Evolutionary conservation across 768 basidiomycete genomes (phyloP), one percentile per base, ranked within the genome.

Genomic region (Boletales sp.): DNA sequence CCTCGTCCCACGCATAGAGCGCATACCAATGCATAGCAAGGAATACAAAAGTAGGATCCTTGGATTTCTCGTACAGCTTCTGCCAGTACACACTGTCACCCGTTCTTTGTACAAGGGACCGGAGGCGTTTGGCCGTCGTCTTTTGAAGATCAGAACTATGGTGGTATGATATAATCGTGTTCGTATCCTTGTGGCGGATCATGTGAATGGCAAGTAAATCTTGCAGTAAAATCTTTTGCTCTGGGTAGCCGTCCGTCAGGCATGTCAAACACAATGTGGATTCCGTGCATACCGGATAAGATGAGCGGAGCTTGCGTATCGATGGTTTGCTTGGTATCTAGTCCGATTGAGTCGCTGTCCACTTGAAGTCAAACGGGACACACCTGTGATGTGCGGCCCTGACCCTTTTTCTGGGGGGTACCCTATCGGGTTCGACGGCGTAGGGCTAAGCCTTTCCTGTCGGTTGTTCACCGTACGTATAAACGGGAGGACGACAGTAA

Each of bases 1-100:
- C 66, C 60, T 84, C 79, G 43, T 83, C 82, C 80, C 82, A 83
- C 0, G 80, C 74, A 57, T 83, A 83, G 25, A 82, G 56, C 1
- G 79, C 74, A 49, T 81, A 81, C 82, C 82, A 83, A 19, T 83
- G 61, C 8, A 77, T 63, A 41, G 75, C 69, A 19, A 71, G 61
- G 17, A 70, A 63, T 10, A 70, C 45, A 17, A 71, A 61, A 0
- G 68, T 70, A 2, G 69, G 66, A 42, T 72, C 70, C 40, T 44
- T 58, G 0, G 69, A 63, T 45, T 56, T 57, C 0, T 12, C 35
- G 13, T 70, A 70, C 36, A 72, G 56, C 33, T 72, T 67, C 5
- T 51, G 54, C 70, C 70, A 72, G 42, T 72, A 72, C 7, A 72
- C 67, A 33, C 70, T 70, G 30, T 70, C 59, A 3, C 64, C 63